phyloP scores from a whole-genome alignment of 2,329 filamentous ascomycete genomes.

The Diaporthe humulicola region DNA sequence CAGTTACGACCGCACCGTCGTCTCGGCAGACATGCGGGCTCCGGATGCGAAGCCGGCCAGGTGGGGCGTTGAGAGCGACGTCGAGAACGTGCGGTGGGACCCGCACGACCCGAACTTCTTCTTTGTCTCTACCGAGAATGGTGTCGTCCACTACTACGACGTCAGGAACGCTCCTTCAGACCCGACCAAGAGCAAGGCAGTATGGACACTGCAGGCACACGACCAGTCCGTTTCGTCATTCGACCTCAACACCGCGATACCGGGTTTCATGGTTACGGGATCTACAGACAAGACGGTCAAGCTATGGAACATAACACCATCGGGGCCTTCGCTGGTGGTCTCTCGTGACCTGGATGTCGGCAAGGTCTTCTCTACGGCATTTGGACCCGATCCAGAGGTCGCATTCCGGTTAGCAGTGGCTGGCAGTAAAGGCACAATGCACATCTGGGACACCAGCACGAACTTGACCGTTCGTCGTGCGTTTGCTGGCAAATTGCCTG shows the following conservation, averaged over 20 bases:
- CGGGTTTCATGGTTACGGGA: conserved; percentile 93
- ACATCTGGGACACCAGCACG: conserved; percentile 97
- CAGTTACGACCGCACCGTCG: conserved; percentile 93
- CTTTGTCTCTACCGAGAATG: conserved; percentile 93
- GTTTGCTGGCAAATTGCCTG: conserved; percentile 81
- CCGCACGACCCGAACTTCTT: conserved; percentile 94
- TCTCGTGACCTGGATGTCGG: conserved; percentile 93
- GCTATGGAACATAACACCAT: conserved; percentile 89
- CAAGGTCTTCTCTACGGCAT: conserved; percentile 91
- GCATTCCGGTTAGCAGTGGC: conserved; percentile 94
- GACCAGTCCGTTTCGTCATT: conserved; percentile 93
- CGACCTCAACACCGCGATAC: conserved; percentile 89
- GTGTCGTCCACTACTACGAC: conserved; percentile 93
- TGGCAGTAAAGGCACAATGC: conserved; percentile 91
- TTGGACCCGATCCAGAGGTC: conserved; percentile 91
- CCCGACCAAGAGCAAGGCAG: conserved; percentile 82
- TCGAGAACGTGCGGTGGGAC: conserved; percentile 94
- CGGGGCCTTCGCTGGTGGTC: conserved; percentile 90
- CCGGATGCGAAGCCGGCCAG: conserved; percentile 84
- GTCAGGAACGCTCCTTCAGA: conserved; percentile 80
- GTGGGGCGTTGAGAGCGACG: conserved; percentile 96
- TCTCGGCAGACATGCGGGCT: conserved; percentile 96
- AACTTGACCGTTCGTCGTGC: conserved; percentile 87
- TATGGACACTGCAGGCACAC: conserved; percentile 97
- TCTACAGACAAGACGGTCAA: conserved; percentile 97